Evolutionary conservation across 345 rosid species (phyloP), one percentile per base, ranked within the genome.

Genomic region (Bretschneidera sinensis): DNA sequence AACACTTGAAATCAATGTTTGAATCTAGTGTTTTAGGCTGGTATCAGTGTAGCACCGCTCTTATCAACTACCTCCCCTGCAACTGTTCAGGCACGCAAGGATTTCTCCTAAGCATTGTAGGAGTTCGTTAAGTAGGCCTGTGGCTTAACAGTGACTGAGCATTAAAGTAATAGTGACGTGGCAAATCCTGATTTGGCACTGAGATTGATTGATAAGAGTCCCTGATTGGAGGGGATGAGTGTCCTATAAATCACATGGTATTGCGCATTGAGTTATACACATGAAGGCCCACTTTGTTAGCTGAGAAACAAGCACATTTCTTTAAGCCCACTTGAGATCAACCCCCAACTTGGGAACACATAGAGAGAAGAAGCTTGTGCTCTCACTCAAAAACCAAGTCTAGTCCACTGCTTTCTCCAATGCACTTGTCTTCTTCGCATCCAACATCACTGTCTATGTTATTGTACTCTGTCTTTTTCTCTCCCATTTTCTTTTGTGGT

Each of bases 341-440:
- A 73, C 69, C 85, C 85, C 91, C 83, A 73, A 24, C 47, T 74
- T 67, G 80, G 87, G 78, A 82, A 78, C 86, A 82, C 60, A 45
- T 6, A 24, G 52, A 39, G 17, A 63, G 54, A 60, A 28, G 33
- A 28, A 28, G 24, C 57, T 19, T 55, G 57, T 13, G 39, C 55
- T 20, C 35, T 64, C 67, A 15, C 51, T 43, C 5, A 57, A 55
- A 59, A 61, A 17, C 52, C 58, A 63, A 63, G 49, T 43, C 69
- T 55, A 68, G 69, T 66, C 74, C 83, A 71, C 76, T 70, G 71
- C 80, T 77, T 67, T 74, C 91, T 82, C 84, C 79, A 66, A 68
- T 69, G 89, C 84, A 73, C 51, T 78, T 92, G 95, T 89, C 96
- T 62, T 85, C 83, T 62, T 78, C 89, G 76, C 66, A 68, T 75